These are phyloP conservation scores for Pichia cabralensis DNA, from an alignment of 805 yeast genomes.

Conservation along the genomic window DNA sequence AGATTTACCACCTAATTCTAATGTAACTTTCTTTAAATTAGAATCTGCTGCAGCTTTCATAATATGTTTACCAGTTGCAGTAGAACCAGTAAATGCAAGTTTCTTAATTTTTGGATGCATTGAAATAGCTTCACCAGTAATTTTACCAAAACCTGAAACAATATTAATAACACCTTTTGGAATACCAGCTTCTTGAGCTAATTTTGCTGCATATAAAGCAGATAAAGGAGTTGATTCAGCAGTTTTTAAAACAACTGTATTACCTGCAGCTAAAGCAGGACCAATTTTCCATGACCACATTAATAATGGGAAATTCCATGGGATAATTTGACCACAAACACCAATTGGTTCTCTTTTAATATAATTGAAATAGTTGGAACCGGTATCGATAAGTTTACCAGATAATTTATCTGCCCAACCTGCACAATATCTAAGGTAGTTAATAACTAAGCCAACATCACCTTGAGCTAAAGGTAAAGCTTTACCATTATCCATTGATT, in stretches of 20 bases:
- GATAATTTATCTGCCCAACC: conserved; percentile 86
- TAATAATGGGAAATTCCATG: conserved; percentile 94
- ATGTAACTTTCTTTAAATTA: conserved; percentile 62
- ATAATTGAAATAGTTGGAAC: conserved; percentile 61
- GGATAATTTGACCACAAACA: conserved; percentile 91
- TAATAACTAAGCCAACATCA: conserved; percentile 62
- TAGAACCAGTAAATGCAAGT: conserved; percentile 93
- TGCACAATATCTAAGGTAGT: conserved; percentile 73
- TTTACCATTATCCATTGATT: conserved; percentile 86
- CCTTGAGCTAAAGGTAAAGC: conserved; percentile 60
- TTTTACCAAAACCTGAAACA: conserved; percentile 78
- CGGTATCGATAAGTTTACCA: conserved; percentile 71
- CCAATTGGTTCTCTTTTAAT: conserved; percentile 87
- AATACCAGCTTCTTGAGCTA: conserved; percentile 72
- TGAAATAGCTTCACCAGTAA: conserved; percentile 74
- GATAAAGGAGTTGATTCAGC: conserved; percentile 91
- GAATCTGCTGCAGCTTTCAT: conserved; percentile 63
- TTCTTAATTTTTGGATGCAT: conserved; percentile 75
- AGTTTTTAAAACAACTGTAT: conserved; percentile 77
- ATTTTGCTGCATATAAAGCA: conserved; percentile 63
- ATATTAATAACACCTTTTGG: conserved; percentile 89
- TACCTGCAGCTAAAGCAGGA: conserved; percentile 88
- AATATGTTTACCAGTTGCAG: conserved; percentile 72
- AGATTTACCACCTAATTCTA: conserved; percentile 87
- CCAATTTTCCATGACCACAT: conserved; percentile 95